A percentile compares a stretch with the other conserved stretches of the same genome.
These are phyloP conservation scores for Warburgia ugandensis DNA, from an alignment of 164 flowering plant species.

Conservation along the genomic window DNA sequence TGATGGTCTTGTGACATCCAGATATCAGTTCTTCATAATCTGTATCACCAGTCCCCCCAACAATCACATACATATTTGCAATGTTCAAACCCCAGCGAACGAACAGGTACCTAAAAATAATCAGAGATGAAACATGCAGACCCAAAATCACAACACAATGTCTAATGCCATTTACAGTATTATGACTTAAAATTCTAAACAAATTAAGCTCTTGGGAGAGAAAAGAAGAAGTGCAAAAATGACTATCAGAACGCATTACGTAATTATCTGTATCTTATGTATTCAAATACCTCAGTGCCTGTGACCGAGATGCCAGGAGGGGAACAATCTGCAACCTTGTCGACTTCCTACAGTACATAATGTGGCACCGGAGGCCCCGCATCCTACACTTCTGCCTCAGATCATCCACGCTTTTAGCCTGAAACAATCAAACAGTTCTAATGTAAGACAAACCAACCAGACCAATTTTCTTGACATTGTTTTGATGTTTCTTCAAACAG, in stretches of 20 bases:
- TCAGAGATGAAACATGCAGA: not conserved
- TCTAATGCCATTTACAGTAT: too few relatives aligned
- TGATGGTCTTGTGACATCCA: constrained; percentile 79
- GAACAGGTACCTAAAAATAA: constrained; percentile 60
- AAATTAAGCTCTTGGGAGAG: too few relatives aligned
- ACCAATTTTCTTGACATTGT: not conserved
- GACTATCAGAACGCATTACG: too few relatives aligned
- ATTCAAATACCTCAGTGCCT: constrained; percentile 94
- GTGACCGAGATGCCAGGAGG: constrained; percentile 89
- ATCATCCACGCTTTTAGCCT: constrained; percentile 81
- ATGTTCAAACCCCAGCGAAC: constrained; percentile 93
- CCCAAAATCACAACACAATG: not conserved
- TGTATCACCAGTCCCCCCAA: constrained; percentile 87
- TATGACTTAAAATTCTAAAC: too few relatives aligned
- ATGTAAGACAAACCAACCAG: constrained; percentile 3
- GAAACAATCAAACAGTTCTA: constrained; percentile 12
- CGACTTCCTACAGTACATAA: constrained; percentile 85
- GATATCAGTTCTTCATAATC: constrained; percentile 83
- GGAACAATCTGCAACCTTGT: constrained; percentile 83
- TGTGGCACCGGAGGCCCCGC: constrained; percentile 93
- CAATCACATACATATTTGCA: constrained; percentile 75
- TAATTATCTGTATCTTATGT: too few relatives aligned
- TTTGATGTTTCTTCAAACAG: not conserved
- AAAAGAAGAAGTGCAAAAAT: too few relatives aligned
- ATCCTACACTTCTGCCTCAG: constrained; percentile 90